Percentiles rank a stretch among this genome's conserved stretches.
phyloP scores from a whole-genome alignment of 768 basidiomycete species.

The Serpula lacrymans region DNA sequence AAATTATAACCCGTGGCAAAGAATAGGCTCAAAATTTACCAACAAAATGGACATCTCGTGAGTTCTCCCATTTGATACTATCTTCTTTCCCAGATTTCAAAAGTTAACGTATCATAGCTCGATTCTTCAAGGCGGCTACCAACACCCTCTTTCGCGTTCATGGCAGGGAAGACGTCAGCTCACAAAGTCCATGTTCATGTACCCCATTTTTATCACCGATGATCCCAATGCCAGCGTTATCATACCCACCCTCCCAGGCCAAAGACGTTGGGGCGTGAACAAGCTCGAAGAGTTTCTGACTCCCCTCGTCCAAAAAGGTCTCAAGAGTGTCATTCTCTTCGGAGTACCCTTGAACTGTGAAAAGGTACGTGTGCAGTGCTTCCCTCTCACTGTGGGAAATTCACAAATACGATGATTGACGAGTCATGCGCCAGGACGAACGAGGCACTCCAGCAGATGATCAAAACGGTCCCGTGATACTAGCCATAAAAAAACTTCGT shows the following conservation, averaged over 20 bases:
- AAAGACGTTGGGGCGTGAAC: constrained; percentile 95
- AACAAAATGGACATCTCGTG: constrained; percentile 53
- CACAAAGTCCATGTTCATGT: constrained; percentile 95
- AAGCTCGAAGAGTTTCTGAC: constrained; percentile 81
- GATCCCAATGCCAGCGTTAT: constrained; percentile 81
- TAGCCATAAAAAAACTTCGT: constrained; percentile 79
- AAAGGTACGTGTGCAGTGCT: constrained; percentile 50
- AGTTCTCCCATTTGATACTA: constrained; percentile 15
- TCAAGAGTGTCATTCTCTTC: constrained; percentile 90
- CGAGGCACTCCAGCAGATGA: constrained; percentile 90
- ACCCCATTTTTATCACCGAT: constrained; percentile 97
- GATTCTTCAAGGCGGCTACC: constrained; percentile 89
- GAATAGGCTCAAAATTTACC: too few species aligned
- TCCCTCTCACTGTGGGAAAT: neutral
- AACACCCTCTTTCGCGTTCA: constrained; percentile 83
- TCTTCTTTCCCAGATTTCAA: neutral
- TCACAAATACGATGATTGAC: neutral
- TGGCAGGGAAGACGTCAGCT: constrained; percentile 83
- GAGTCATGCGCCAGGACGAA: constrained; percentile 52
- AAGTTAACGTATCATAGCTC: constrained; percentile 44
- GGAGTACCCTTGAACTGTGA: constrained; percentile 80
- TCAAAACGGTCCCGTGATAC: constrained; percentile 86
- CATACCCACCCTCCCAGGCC: constrained; percentile 78
- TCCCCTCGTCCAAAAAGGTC: constrained; percentile 86
- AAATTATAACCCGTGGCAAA: too few species aligned